Evolutionary conservation across 2,329 filamentous ascomycete species (phyloP), one percentile per base, ranked within the genome.

Genomic region (Mycogone perniciosa): DNA sequence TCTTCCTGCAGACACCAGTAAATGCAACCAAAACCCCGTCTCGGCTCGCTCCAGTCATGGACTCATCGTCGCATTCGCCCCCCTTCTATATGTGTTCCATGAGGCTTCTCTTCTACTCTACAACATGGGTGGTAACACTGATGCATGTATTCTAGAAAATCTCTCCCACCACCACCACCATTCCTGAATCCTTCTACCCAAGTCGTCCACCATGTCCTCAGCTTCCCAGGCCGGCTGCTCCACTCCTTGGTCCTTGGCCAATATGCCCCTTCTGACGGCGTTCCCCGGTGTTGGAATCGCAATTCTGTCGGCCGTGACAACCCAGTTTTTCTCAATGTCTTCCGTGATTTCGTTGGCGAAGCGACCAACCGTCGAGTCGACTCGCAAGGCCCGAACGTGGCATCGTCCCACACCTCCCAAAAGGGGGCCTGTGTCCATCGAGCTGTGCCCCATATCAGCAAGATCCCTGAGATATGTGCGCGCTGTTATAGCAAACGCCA

Each of bases 301-400:
- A 8, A 76, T 66, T 3, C 52, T 62, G 2, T 60, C 57, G 4
- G 57, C 60, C 3, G 61, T 60, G 1, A 64, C 58, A 6, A 67
- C 52, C 77, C 77, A 80, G 39, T 71, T 74, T 41, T 66, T 68
- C 4, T 62, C 61, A 8, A 78, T 68, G 39, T 80, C 76, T 7
- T 67, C 64, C 5, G 68, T 49, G 35, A 80, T 74, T 44, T 69
- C 68, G 11, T 67, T 64, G 6, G 64, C 62, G 50, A 79, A 78
- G 39, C 55, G 66, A 31, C 63, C 59, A 7, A 73, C 60, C 29
- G 72, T 62, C 3, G 65, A 51, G 31, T 68, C 53, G 31, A 54
- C 48, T 44, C 46, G 37, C 8, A 27, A 8, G 6, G 38, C 8
- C 6, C 30, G 47, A 9, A 40, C n/a, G 27, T 46, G 39, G 13